Base-by-base conservation (phyloP, 495 filamentous ascomycete genomes). In the Tuber magnatum region DNA sequence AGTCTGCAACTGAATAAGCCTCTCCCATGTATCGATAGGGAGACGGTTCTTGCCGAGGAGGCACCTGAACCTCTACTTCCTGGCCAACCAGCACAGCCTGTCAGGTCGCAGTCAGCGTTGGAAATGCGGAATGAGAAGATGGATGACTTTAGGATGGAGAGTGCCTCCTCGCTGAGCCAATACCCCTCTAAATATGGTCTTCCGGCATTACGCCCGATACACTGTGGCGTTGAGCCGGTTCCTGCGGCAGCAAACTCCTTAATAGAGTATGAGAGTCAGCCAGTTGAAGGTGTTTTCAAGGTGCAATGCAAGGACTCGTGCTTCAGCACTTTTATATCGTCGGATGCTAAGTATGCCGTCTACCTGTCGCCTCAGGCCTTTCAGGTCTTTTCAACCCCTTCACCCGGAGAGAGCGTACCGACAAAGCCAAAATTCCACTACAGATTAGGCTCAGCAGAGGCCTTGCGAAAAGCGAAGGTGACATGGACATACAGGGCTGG, bases 1-100 rank as follows among this genome's bases (percentile, higher is more conserved):
- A 76, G 68, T 72, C 72, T 79, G n/a, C 80, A 81, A 40, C 74
- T 81, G 38, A 80, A 81, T 48, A 81, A 81, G 51, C 80, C 80
- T 44, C 61, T 81, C 28, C 80, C 80, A 51, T 74, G 61, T 68
- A 68, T 81, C 32, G 72, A 74, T n/a, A 81, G 71, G 69, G 44
- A 70, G 44, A 69, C 75, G n/a, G 39, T 72, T 6, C 43, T 77
- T 68, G 71, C 76, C 24, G 80, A 76, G 18, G 73, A 81, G 71
- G 80, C 79, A n/a, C 80, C 76, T 38, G 74, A 81, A 51, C 76
- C 72, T 7, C 69, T 81, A n/a, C 42, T 75, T 32, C 74, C 69
- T 70, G 48, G 68, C 72, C 56, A 40, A 28, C 72, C 78, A 68
- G 75, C 78, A 18, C 71, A 77, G 35, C 79, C 78, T 28, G 65